Percentiles rank a stretch among this genome's conserved stretches.
These are phyloP conservation scores for Ramularia collo-cygni DNA, from an alignment of 2,329 filamentous ascomycete genomes.

Conservation along the genomic window DNA sequence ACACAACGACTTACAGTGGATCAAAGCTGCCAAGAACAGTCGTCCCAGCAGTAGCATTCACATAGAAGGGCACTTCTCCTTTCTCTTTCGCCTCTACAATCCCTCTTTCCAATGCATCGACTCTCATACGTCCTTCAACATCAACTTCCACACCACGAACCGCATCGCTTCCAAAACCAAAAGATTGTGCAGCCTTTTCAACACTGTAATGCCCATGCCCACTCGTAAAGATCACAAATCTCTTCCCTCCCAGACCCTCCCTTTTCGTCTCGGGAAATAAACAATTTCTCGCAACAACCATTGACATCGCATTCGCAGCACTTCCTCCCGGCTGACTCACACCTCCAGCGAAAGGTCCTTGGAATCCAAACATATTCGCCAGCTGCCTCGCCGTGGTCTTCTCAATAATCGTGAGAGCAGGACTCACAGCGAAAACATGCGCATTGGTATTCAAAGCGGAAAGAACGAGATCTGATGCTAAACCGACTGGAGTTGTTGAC, in stretches of 20 bases:
- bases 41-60: slow-evolving; percentile 91
- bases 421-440: slow-evolving; percentile 91
- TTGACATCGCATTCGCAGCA: slow-evolving; percentile 75
- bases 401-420: slow-evolving; percentile 79
- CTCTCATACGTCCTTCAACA: slow-evolving; percentile 61
- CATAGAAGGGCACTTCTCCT: slow-evolving; percentile 81
- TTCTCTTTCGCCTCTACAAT: slow-evolving; percentile 55
- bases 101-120: slow-evolving; percentile 55
- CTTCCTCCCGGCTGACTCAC: slow-evolving; percentile 74
- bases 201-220: slow-evolving; percentile 90
- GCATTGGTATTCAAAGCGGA: slow-evolving; percentile 87
- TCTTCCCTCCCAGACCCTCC: slow-evolving; percentile 56
- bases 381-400: slow-evolving; percentile 70
- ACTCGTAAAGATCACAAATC: slow-evolving; percentile 81
- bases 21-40: slow-evolving; percentile 90
- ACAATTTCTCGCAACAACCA: slow-evolving; percentile 81
- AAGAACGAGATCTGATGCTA: slow-evolving; percentile 77
- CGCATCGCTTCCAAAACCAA: slow-evolving; percentile 68
- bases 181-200: slow-evolving; percentile 88
- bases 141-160: slow-evolving; percentile 74
- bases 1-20: slow-evolving; percentile 50
- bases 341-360: slow-evolving; percentile 60
- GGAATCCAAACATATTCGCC: slow-evolving; percentile 70
- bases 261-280: slow-evolving; percentile 73
- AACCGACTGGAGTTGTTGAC: slow-evolving; percentile 79